phyloP scores from a whole-genome alignment of 148 eudicot species.

The Camellia japonica region DNA sequence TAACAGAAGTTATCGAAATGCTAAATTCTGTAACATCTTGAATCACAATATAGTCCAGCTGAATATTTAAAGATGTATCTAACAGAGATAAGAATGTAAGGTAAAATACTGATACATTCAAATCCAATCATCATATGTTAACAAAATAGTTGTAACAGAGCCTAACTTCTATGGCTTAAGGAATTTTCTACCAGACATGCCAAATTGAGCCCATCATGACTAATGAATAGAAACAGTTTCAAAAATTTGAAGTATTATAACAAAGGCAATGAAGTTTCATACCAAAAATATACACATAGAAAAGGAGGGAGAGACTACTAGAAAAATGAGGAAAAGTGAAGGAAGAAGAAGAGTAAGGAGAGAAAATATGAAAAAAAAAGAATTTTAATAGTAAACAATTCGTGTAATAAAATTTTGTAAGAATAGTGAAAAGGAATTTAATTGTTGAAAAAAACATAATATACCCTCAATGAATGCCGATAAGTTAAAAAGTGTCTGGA shows the following conservation, averaged over 20 bases:
- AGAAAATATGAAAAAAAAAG: neutral
- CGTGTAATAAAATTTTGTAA: neutral
- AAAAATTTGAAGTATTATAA: neutral
- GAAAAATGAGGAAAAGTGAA: neutral
- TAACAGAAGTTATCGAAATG: too few relatives aligned
- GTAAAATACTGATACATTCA: neutral
- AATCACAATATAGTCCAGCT: neutral
- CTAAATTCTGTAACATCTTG: too few relatives aligned
- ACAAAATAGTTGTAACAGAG: too few relatives aligned
- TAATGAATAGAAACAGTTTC: neutral
- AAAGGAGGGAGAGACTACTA: too few relatives aligned
- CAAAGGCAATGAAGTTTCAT: neutral
- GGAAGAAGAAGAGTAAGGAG: neutral
- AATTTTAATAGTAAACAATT: neutral
- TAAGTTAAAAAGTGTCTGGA: constrained; percentile 64
- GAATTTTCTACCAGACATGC: too few relatives aligned
- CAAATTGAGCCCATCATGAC: too few relatives aligned
- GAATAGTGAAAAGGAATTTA: neutral
- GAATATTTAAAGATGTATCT: neutral
- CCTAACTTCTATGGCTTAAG: too few relatives aligned
- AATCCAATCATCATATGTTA: neutral
- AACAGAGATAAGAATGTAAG: neutral
- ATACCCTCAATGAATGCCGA: constrained; percentile 66
- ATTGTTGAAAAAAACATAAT: neutral
- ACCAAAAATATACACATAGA: neutral